Base-by-base conservation (phyloP, 2,329 filamentous ascomycete genomes). In the Tolypocladium ophioglossoides region DNA sequence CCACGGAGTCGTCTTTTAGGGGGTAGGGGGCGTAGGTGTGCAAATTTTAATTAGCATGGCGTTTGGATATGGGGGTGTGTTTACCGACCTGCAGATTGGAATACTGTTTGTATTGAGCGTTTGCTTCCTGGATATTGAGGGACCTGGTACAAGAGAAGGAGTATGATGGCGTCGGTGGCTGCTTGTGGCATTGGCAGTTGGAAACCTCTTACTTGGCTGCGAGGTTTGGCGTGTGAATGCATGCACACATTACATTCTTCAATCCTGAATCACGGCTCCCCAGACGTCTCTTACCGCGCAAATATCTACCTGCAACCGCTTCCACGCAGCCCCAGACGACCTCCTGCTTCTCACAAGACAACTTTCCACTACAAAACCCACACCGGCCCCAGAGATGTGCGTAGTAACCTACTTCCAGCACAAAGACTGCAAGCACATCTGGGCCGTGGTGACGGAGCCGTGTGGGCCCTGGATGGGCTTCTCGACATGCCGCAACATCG, bases 391-490 rank as follows among this genome's bases (percentile, higher is more conserved):
- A 16, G 30, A 37, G 40, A 80, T 81, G 78, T 81, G 78, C 63
- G 59, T 61, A 20, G 70, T 74, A n/a, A 72, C 68, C 30, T 74
- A 76, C 64, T 78, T 73, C 65, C 68, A 70, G 55, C 74, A 78
- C 64, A 73, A 72, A 51, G 60, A 59, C 55, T 82, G 79, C 72
- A 67, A 69, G 12, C 79, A 80, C 69, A 72, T 70, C 59, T 83
- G 79, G 79, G 70, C 76, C 44, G 63, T 72, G 56, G 70, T 82
- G 61, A 65, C 64, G 4, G 57, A 66, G 47, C 72, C 75, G 7
- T 83, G 79, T 67, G 69, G 61, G 4, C 75, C 76, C 0, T 73
- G 73, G 14, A 70, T 71, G 64, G 77, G 78, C 56, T 81, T 82
- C 66, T 66, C 64, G 55, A 76, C 67, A 32, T 83, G 79, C 65